phyloP scores from a whole-genome alignment of 1,284 basidiomycete genomes.

The Phlebopus sp. region DNA sequence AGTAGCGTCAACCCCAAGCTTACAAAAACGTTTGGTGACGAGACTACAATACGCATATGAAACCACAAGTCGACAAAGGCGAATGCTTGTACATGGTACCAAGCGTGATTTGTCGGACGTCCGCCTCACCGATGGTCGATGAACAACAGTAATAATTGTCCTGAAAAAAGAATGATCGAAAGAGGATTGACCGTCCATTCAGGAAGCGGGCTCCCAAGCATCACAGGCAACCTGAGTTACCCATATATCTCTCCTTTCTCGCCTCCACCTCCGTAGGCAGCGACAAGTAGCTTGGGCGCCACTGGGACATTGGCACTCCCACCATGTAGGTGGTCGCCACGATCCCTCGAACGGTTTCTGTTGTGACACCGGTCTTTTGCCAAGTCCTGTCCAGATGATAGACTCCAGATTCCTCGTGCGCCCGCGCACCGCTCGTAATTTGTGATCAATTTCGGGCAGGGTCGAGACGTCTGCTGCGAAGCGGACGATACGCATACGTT shows the following conservation, averaged over 20 bases:
- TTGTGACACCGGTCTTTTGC: conserved; percentile 7
- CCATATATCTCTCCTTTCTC: conserved; percentile 32
- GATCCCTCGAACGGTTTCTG: conserved; percentile 22
- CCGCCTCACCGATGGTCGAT: too few species aligned
- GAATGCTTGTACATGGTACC: too few species aligned
- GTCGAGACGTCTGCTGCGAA: conserved; percentile 53
- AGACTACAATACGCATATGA: too few species aligned
- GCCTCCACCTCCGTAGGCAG: conserved; percentile 27
- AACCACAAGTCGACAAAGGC: too few species aligned
- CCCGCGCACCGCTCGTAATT: not conserved
- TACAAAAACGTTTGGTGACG: too few species aligned
- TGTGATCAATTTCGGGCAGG: conserved; percentile 40
- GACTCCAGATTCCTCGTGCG: conserved; percentile 2
- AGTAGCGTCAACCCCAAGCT: too few species aligned
- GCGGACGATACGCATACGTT: conserved; percentile 52
- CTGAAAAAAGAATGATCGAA: too few species aligned
- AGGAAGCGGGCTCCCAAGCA: conserved; percentile 18
- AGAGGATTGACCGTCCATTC: not conserved
- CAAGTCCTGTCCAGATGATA: conserved; percentile 8
- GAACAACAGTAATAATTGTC: too few species aligned
- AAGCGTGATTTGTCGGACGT: too few species aligned
- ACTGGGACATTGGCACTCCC: conserved; percentile 27
- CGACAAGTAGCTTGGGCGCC: conserved; percentile 14
- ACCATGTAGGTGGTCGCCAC: conserved; percentile 32
- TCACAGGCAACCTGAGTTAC: conserved; percentile 28